These are phyloP conservation scores for Phlyctochytrium planicorne DNA, from an alignment of 192 early-diverging fungal genomes.

Conservation along the genomic window DNA sequence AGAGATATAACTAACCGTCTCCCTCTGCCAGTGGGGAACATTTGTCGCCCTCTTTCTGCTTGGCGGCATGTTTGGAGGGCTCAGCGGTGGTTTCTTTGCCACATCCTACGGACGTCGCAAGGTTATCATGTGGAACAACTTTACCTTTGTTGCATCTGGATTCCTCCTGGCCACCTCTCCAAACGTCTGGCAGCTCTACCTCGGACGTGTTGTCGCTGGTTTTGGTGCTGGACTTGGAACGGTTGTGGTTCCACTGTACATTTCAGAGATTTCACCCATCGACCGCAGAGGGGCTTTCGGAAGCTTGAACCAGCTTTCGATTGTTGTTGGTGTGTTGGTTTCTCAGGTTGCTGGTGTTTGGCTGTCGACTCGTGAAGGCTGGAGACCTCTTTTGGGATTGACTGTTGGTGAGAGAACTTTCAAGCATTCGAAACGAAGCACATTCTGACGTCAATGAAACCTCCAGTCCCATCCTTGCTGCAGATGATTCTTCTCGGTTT, in stretches of 20 bases:
- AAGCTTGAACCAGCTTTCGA: conserved; percentile 81
- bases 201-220: conserved; percentile 74
- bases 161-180: conserved; percentile 49
- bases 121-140: conserved; percentile 67
- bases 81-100: conserved; percentile 73
- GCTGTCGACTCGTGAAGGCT: conserved; percentile 45
- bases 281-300: conserved; percentile 72
- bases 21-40: conserved; percentile 41
- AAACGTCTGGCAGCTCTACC: neutral
- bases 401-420: conserved; percentile 34
- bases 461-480: conserved; percentile 53
- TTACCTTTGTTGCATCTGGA: conserved; percentile 61
- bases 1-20: neutral
- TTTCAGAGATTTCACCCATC: conserved; percentile 73
- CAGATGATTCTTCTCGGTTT: conserved; percentile 70
- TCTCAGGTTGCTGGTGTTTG: conserved; percentile 67
- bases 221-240: conserved; percentile 73
- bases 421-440: neutral
- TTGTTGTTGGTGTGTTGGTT: conserved; percentile 76
- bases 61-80: conserved; percentile 74
- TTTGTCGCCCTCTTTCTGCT: conserved; percentile 47
- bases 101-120: conserved; percentile 65
- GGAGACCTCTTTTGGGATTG: conserved; percentile 72
- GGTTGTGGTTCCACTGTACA: conserved; percentile 79
- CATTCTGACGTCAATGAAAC: neutral